Base-by-base conservation (phyloP, 1,284 basidiomycete species). In the Cryptococcus sp. region DNA sequence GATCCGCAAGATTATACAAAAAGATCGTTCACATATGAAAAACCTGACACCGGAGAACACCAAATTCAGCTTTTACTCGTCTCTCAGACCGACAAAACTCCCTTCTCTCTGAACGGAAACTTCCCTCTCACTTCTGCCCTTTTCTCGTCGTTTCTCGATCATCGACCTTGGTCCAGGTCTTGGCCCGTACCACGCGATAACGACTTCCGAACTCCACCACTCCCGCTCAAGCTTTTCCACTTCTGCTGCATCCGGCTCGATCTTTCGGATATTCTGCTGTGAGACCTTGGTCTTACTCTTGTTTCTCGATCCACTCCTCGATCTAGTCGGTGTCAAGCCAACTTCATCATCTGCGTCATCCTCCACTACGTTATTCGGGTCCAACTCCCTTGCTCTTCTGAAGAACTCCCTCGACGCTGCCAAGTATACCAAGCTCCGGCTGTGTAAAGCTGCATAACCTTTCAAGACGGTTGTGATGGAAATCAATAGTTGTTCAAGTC, bases 131-230 rank as follows among this genome's bases (percentile, higher is more conserved):
- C 37, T 53, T 4, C 30, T n/a, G 32, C 14, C 7, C 35, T 7
- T 43, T 33, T 10, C 13, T 35, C 38, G 23, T 42, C 42, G 33
- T 10, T 33, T 33, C 33, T 47, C 46, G 45, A 8, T 13, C 41
- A 15, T 14, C 1, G 32, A n/a, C 50, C 32, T 44, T 38, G 14
- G n/a, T 30, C 52, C 11, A 13, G 60, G 61, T 49, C 53, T 43
- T 11, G 67, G 67, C 2, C 67, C 67, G 49, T 61, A 69, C 67
- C 65, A 69, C 13, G 59, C 55, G 15, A 58, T 64, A 2, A 62
- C 65, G 13, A 67, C 52, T 46, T 66, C 62, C 33, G 55, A 61
- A 6, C 35, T 23, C 67, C 67, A 67, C 65, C 65, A 69, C 4
- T 66, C 66, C 4, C 42, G 44, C 31, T 33, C 51, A 46, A 57